Percentiles rank a stretch among this genome's conserved stretches.
phyloP scores from a whole-genome alignment of 2,329 filamentous ascomycete species.

The Cadophora gregata region DNA sequence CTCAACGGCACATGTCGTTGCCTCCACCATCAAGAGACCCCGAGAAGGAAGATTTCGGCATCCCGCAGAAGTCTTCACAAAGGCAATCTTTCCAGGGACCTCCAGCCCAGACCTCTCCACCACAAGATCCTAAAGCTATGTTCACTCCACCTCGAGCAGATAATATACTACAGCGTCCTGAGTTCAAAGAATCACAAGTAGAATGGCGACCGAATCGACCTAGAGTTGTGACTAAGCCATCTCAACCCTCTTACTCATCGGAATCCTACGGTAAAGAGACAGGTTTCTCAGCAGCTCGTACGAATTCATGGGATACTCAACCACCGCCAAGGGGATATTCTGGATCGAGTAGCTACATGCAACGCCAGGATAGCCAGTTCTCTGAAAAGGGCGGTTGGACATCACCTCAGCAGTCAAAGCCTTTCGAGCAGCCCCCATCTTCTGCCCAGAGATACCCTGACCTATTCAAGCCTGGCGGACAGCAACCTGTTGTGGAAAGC shows the following conservation, averaged over 20 bases:
- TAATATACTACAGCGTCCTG: conserved; percentile 23
- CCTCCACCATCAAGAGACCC: neutral
- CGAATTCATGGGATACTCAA: conserved; percentile 30
- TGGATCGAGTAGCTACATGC: conserved; percentile 8
- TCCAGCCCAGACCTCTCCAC: neutral
- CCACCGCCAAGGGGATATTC: conserved; percentile 14
- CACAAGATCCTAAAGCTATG: conserved; percentile 7
- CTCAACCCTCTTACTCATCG: conserved; percentile 14
- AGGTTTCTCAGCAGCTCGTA: conserved; percentile 23
- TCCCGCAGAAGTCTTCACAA: neutral
- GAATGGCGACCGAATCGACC: conserved; percentile 37
- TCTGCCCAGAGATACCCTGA: conserved; percentile 57
- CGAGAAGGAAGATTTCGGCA: neutral
- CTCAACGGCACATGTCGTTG: neutral
- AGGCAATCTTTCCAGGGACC: neutral
- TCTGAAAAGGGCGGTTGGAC: conserved; percentile 18
- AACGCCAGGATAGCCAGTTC: conserved; percentile 18
- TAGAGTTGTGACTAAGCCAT: conserved; percentile 24
- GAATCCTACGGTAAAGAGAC: conserved; percentile 24
- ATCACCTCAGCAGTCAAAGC: conserved; percentile 25
- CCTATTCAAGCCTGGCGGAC: conserved; percentile 49
- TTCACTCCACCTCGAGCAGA: conserved; percentile 18
- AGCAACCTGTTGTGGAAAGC: conserved; percentile 31
- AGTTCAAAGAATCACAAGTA: conserved; percentile 35
- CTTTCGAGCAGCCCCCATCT: conserved; percentile 55